Conservation (phyloP, 495 filamentous ascomycete species). For the Lasiosphaeriaceae sp. region DNA sequence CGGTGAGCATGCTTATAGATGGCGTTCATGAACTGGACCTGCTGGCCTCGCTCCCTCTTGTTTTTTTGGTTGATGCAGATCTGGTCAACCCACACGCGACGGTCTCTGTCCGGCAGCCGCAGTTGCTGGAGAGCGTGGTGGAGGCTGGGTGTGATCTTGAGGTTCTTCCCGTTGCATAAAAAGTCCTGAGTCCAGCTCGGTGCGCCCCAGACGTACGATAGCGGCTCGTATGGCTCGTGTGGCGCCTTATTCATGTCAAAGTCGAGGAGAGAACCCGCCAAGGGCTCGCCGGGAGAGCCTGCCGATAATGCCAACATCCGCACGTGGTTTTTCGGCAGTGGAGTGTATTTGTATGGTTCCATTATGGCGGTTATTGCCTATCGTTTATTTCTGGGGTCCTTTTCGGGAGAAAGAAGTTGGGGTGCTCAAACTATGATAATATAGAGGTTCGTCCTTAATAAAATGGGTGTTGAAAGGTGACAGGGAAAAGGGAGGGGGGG, state of each 20-base stretch:
- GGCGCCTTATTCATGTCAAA: not conserved
- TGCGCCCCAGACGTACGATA: not conserved
- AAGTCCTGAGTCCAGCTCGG: not conserved
- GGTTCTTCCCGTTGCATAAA: not conserved
- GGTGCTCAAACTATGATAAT: too few relatives aligned
- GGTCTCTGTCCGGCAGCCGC: not conserved
- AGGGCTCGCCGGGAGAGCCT: not conserved
- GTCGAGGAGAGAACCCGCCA: not conserved
- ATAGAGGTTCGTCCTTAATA: too few relatives aligned
- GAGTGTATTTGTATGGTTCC: not conserved
- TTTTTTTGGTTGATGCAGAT: conserved; percentile 35
- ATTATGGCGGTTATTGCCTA: not conserved
- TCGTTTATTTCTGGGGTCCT: not conserved
- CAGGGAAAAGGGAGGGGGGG: too few relatives aligned
- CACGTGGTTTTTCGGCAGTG: not conserved
- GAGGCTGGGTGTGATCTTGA: not conserved
- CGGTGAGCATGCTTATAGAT: conserved; percentile 10
- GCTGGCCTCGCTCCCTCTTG: conserved; percentile 17
- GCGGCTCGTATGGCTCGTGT: not conserved
- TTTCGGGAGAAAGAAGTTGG: too few relatives aligned
- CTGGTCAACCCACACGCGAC: conserved; percentile 29
- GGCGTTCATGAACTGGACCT: conserved; percentile 20
- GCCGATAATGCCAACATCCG: not conserved
- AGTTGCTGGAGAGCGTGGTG: not conserved
- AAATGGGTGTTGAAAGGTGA: too few relatives aligned